Evolutionary conservation across 305 asterid species (phyloP).

Genomic region (Solanum aculeatissimum): DNA sequence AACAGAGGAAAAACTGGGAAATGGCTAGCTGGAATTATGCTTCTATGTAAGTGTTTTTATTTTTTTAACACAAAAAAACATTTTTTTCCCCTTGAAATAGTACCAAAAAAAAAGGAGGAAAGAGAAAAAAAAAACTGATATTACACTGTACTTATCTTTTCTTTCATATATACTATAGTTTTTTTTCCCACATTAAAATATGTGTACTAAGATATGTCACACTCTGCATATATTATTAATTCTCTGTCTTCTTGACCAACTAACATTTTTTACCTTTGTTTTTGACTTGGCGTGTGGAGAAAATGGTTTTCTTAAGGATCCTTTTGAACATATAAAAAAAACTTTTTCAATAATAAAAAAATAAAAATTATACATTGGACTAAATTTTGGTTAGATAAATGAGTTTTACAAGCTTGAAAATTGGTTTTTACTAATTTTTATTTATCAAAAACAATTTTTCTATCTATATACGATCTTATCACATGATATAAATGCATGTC

Average conservation of each 20-base stretch:
- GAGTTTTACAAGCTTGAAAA: not conserved
- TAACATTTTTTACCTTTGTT: not conserved
- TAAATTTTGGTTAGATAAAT: not conserved
- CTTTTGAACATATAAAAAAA: not conserved
- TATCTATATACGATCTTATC: too few relatives aligned
- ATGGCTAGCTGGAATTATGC: constrained; percentile 72
- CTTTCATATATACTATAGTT: not conserved
- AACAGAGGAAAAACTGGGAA: constrained; percentile 39
- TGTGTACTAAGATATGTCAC: not conserved
- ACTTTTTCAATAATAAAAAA: not conserved
- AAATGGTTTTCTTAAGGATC: not conserved
- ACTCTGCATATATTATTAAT: not conserved
- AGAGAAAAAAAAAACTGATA: not conserved
- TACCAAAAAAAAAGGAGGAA: not conserved
- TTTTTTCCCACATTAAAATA: not conserved
- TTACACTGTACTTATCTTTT: not conserved
- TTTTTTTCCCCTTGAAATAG: not conserved
- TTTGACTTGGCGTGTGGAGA: not conserved
- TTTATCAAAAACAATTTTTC: not conserved
- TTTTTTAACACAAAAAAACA: not conserved
- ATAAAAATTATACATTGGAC: not conserved
- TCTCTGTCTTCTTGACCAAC: not conserved
- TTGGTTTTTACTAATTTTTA: not conserved
- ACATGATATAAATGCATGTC: not conserved
- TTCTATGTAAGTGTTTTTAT: constrained; percentile 42